Conservation (phyloP, 106 monocot genomes). For the Dioscorea zingiberensis region DNA sequence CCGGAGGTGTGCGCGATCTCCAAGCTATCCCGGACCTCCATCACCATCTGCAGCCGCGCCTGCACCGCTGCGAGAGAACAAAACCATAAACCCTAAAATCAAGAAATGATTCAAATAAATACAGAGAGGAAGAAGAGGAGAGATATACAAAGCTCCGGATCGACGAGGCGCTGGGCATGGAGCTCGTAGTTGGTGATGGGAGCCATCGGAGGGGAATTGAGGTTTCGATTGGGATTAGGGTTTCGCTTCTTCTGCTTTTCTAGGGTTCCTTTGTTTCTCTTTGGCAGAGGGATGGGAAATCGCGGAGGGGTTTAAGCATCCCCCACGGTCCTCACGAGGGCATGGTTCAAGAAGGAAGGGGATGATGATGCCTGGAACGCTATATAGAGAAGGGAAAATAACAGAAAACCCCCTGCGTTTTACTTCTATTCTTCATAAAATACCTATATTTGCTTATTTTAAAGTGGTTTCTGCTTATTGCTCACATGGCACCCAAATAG, state of each 20-base stretch:
- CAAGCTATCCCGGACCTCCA: constrained; percentile 91
- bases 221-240: not conserved
- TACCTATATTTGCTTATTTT: no score
- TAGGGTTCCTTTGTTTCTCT: not conserved
- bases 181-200: constrained; percentile 88
- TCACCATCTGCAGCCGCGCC: constrained; percentile 76
- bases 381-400: no score
- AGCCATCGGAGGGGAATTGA: constrained; percentile 31
- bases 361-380: no score
- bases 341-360: no score
- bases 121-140: not conserved
- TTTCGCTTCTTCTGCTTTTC: not conserved
- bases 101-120: not conserved
- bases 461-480: no score
- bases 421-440: no score
- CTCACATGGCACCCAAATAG: no score
- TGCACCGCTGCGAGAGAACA: constrained; percentile 40
- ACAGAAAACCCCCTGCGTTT: no score
- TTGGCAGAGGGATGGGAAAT: not conserved
- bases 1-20: constrained; percentile 99
- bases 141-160: constrained; percentile 62
- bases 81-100: not conserved
- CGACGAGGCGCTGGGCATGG: constrained; percentile 78
- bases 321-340: no score
- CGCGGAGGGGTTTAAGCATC: no score